Conservation (phyloP, 164 flowering plant genomes). For the Stephania yunnanensis region DNA sequence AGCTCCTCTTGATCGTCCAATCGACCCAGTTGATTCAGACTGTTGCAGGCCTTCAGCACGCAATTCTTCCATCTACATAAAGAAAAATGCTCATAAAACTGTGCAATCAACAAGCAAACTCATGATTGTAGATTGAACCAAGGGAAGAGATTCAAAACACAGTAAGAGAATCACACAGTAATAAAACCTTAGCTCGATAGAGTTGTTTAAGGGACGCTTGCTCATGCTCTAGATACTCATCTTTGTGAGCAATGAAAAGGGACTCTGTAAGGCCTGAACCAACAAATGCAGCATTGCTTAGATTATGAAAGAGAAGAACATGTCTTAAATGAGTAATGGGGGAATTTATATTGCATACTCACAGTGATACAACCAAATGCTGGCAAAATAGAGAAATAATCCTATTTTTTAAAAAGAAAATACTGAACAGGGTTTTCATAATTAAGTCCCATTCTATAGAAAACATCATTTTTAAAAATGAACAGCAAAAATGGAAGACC, state of each 20-base stretch:
- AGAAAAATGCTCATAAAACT: conserved; percentile 6
- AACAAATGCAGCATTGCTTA: conserved; percentile 8
- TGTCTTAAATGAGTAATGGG: not conserved
- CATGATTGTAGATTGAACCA: not conserved
- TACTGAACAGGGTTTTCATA: not conserved
- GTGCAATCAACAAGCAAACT: not conserved
- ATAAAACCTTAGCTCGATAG: conserved; percentile 74
- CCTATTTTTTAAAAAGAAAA: too few species aligned
- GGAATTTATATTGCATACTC: not conserved
- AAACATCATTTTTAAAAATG: not conserved
- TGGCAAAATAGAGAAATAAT: not conserved
- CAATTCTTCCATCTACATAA: conserved; percentile 82
- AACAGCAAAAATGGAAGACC: not conserved
- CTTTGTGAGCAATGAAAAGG: conserved; percentile 76
- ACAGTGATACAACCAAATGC: not conserved
- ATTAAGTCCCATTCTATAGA: not conserved
- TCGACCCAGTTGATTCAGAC: conserved; percentile 67
- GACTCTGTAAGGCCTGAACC: conserved; percentile 87
- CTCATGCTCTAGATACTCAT: conserved; percentile 92
- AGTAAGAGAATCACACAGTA: not conserved
- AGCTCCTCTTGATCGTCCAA: conserved; percentile 90
- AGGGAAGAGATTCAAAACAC: not conserved
- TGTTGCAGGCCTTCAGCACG: conserved; percentile 71
- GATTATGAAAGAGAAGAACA: not conserved
- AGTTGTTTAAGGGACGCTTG: conserved; percentile 86